Percentiles rank a stretch among this genome's conserved stretches.
These are phyloP conservation scores for Trametes villosa DNA, from an alignment of 768 basidiomycete genomes.

Conservation along the genomic window DNA sequence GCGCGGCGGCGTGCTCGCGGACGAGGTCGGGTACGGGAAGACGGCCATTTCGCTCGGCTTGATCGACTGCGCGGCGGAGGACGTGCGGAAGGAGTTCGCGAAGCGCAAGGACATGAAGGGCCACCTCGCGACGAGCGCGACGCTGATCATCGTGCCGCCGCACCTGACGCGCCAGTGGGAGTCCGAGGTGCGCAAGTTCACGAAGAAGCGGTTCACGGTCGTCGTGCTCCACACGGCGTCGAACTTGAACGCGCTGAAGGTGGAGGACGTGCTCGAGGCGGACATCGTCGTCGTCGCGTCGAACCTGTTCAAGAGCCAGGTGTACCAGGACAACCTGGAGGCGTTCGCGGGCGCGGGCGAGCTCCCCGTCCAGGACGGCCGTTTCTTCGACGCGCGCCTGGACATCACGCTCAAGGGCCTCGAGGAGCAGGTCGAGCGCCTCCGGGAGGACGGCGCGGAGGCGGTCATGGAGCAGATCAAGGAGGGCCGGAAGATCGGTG, in stretches of 20 bases:
- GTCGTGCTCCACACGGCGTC: slow-evolving; percentile 68
- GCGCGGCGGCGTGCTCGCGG: slow-evolving; percentile 90
- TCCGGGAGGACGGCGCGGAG: slow-evolving; percentile 66
- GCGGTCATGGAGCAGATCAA: slow-evolving; percentile 69
- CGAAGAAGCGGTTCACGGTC: slow-evolving; percentile 59
- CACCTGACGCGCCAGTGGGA: slow-evolving; percentile 92
- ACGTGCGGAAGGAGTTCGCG: slow-evolving; percentile 61
- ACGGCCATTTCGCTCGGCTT: slow-evolving; percentile 93
- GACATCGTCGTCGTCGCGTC: slow-evolving; percentile 89
- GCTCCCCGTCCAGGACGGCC: slow-evolving; percentile 77
- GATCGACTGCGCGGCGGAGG: slow-evolving; percentile 70
- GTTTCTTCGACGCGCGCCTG: slow-evolving; percentile 88
- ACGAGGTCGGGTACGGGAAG: slow-evolving; percentile 97
- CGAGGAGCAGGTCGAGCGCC: slow-evolving; percentile 65
- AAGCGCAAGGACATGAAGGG: slow-evolving; percentile 53
- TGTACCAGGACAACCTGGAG: slow-evolving; percentile 78
- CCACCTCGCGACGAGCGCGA: slow-evolving; percentile 79
- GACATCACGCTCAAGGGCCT: slow-evolving; percentile 63
- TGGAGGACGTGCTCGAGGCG: slow-evolving; percentile 76
- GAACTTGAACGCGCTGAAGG: slow-evolving; percentile 71
- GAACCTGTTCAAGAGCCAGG: slow-evolving; percentile 78
- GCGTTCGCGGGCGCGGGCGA: slow-evolving; percentile 68
- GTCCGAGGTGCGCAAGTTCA: slow-evolving; percentile 85
- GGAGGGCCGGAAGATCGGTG: slow-evolving; percentile 63
- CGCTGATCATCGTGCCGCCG: slow-evolving; percentile 85